These are phyloP conservation scores for Eutrema yunnanense DNA, from an alignment of 345 rosid genomes.

Conservation along the genomic window DNA sequence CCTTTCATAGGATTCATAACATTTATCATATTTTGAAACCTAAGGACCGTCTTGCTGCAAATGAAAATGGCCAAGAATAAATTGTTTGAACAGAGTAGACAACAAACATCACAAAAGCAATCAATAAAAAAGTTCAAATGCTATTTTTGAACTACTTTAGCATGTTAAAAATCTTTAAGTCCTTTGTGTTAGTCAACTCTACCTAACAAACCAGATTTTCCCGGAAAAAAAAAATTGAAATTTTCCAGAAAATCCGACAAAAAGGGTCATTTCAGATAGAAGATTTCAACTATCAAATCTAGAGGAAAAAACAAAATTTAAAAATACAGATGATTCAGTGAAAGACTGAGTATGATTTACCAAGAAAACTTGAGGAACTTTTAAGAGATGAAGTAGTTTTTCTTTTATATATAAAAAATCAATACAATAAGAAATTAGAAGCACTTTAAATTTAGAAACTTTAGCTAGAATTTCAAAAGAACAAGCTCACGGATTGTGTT, in stretches of 20 bases:
- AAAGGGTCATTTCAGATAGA: conserved; percentile 10
- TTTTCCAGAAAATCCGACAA: conserved; percentile 8
- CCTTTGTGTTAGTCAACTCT: conserved; percentile 24
- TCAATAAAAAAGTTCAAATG: neutral
- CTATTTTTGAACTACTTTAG: neutral
- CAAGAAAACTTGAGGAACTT: neutral
- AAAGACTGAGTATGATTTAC: neutral
- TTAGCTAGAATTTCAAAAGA: neutral
- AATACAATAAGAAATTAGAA: neutral
- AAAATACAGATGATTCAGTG: neutral
- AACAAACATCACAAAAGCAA: neutral
- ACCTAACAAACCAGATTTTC: conserved; percentile 16
- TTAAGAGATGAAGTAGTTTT: neutral
- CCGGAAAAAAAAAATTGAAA: neutral
- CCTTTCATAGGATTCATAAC: conserved; percentile 44
- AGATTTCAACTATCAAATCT: conserved; percentile 10
- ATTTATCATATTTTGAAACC: conserved; percentile 28
- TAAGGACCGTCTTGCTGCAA: neutral
- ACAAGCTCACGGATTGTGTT: neutral
- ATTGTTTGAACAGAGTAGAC: neutral
- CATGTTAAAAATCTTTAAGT: neutral
- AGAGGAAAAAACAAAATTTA: neutral
- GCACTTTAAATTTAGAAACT: neutral
- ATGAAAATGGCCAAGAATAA: neutral
- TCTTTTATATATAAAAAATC: neutral